These are phyloP conservation scores for Rhizopus microsporus DNA, from an alignment of 371 early-diverging fungal genomes.

Conservation along the genomic window DNA sequence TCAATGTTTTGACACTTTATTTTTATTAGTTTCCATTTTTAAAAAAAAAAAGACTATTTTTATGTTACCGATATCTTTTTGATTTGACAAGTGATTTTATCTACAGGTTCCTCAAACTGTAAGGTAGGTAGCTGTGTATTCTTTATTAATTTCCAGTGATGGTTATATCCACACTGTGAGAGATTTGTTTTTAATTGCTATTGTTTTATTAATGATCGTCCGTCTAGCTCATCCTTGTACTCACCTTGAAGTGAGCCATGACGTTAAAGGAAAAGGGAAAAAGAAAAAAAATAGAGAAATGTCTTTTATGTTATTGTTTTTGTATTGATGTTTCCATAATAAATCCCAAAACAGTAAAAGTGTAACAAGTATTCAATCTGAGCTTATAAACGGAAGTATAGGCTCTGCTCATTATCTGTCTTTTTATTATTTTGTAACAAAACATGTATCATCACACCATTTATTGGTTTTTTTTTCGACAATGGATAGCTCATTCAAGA, in stretches of 20 bases:
- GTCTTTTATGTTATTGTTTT: too few species aligned
- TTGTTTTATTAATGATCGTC: background rate
- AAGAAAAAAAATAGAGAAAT: conserved; percentile 1
- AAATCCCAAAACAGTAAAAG: too few species aligned
- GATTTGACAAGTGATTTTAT: conserved; percentile 17
- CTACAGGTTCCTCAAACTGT: background rate
- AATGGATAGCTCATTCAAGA: too few species aligned
- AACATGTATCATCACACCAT: too few species aligned
- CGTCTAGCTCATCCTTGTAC: background rate
- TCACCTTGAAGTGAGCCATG: conserved; percentile 17
- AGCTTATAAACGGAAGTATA: too few species aligned
- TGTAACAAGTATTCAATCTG: too few species aligned
- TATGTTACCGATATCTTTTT: conserved; percentile 22
- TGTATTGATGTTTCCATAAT: too few species aligned
- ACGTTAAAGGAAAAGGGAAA: conserved; percentile 5
- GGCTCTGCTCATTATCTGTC: too few species aligned
- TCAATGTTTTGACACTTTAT: conserved; percentile 46
- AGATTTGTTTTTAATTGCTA: conserved; percentile 25
- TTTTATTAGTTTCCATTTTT: conserved; percentile 5
- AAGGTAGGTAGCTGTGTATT: background rate
- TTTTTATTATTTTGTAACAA: too few species aligned
- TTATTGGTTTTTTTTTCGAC: conserved; percentile 3
- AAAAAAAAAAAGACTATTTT: conserved; percentile 2
- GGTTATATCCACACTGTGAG: conserved; percentile 18
- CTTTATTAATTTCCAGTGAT: conserved; percentile 33